Percentiles rank a stretch among this genome's conserved stretches.
phyloP scores from a whole-genome alignment of 2,329 filamentous ascomycete genomes.

The Ophiostoma pallidulum region DNA sequence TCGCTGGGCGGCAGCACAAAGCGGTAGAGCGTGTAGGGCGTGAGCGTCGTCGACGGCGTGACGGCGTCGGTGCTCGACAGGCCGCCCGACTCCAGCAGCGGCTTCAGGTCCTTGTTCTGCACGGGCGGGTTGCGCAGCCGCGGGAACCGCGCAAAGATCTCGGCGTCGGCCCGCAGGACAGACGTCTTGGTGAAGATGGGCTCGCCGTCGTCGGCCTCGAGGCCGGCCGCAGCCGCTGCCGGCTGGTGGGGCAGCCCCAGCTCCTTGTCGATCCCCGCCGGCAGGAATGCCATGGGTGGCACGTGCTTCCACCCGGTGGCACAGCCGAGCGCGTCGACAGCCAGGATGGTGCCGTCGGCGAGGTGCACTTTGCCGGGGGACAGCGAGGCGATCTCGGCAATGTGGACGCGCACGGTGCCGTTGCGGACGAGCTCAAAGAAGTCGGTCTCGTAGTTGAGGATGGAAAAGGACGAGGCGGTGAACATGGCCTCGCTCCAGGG shows the following conservation, averaged over 20 bases:
- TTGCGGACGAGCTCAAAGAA: slow-evolving; percentile 47
- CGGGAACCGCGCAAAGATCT: slow-evolving; percentile 46
- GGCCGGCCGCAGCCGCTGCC: too few species aligned
- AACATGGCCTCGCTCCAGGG: slow-evolving; percentile 44
- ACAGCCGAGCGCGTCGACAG: slow-evolving; percentile 43
- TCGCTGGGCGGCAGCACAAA: slow-evolving; percentile 36
- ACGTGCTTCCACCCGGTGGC: slow-evolving; percentile 50
- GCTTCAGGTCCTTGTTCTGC: slow-evolving; percentile 35
- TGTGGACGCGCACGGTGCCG: slow-evolving; percentile 43
- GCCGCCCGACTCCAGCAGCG: slow-evolving; percentile 31
- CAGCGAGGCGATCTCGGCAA: slow-evolving; percentile 41
- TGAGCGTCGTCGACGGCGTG: slow-evolving; percentile 22
- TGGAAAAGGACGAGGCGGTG: slow-evolving; percentile 45
- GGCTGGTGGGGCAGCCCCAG: slow-evolving; percentile 39
- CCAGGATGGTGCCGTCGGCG: slow-evolving; percentile 36
- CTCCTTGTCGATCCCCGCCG: slow-evolving; percentile 34
- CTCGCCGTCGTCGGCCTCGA: slow-evolving; percentile 18
- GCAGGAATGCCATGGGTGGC: slow-evolving; percentile 43
- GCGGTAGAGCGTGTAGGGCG: slow-evolving; percentile 35
- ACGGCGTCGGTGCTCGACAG: slow-evolving; percentile 24
- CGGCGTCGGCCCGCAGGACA: slow-evolving; percentile 36
- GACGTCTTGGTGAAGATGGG: slow-evolving; percentile 29
- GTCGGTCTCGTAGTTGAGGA: slow-evolving; percentile 50
- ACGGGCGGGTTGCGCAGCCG: slow-evolving; percentile 42
- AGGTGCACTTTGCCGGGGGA: slow-evolving; percentile 39